Base-by-base conservation (phyloP, 2,329 filamentous ascomycete species). In the Parafenestella ontariensis region DNA sequence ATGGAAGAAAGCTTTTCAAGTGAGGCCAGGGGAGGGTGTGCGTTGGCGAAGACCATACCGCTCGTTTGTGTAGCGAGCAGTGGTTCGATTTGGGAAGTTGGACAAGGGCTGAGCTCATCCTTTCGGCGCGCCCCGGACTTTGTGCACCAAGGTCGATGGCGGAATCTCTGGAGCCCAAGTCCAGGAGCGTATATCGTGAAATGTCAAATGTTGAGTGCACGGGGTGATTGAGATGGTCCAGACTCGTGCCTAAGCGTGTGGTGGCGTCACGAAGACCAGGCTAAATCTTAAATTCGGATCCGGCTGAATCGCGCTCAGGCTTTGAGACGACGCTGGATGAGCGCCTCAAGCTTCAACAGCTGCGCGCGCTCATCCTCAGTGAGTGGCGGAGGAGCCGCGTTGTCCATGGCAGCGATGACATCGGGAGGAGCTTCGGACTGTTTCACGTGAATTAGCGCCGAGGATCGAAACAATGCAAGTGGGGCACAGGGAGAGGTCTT, bases 401-500 rank as follows among this genome's bases (percentile, higher is more conserved):
- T 61, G 48, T 66, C 56, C 39, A 75, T 62, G 45, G 70, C 68
- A 49, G 61, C 52, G 45, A 73, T 63, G 52, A 76, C 74, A 47
- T 69, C 69, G 31, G 66, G 58, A 51, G 74, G 71, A 54, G 74
- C 73, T 70, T 77, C 74, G 64, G 73, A 70, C 75, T 77, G 70
- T 70, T 71, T 70, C 68, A 70, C 56, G 55, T 59, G 56, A 46
- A 60, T 77, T 71, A 75, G 69, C 68, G 69, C 61, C 68, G 66
- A 69, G 65, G 61, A 69, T 54, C 47, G 56, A 64, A 66, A 71
- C 64, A 65, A 56, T 52, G 51, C 45, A 61, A 56, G 63, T 64
- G 63, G 64, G 62, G 61, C 56, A 58, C 45, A 62, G 52, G 52
- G 59, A 60, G 50, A 56, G 41, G 54, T 83, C 87, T 80, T 79